Percentiles rank a stretch among this genome's conserved stretches.
Evolutionary conservation across 2,329 filamentous ascomycete species (phyloP).

Genomic region (Zymoseptoria crescenta): DNA sequence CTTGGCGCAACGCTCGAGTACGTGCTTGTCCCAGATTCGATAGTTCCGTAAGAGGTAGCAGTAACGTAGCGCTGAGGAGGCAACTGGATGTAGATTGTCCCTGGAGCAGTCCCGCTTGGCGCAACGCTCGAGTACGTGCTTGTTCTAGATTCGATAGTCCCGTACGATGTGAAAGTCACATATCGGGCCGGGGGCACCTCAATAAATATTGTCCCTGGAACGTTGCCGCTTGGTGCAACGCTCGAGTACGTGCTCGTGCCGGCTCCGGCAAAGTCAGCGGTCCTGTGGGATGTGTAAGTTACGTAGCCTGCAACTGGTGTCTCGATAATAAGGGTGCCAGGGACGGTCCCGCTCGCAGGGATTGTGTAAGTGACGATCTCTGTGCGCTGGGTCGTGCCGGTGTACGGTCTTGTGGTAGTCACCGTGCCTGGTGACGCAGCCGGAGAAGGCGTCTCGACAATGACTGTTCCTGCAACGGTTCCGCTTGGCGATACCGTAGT

Average conservation of each 20-base stretch:
- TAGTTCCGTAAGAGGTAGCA: not conserved
- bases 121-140: conserved; percentile 4
- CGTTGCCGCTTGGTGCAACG: conserved; percentile 2
- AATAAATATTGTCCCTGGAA: conserved; percentile 2
- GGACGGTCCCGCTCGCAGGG: not conserved
- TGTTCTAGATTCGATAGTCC: no score
- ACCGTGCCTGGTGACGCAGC: not conserved
- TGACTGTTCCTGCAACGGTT: not conserved
- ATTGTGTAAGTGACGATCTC: not conserved
- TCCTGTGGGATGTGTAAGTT: conserved; percentile 1
- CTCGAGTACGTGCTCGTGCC: conserved; percentile 1
- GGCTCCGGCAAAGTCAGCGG: not conserved
- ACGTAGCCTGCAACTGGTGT: not conserved
- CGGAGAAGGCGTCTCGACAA: not conserved
- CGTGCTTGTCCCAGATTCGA: not conserved
- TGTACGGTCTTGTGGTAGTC: conserved; percentile 2
- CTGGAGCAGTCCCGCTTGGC: conserved; percentile 2
- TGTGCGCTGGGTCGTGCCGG: not conserved
- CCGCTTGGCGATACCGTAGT: not conserved
- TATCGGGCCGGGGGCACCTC: not conserved
- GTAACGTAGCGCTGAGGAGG: conserved; percentile 1
- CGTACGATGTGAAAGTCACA: not conserved
- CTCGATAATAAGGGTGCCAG: not conserved
- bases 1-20: conserved; percentile 5
- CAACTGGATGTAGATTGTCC: conserved; percentile 3